Base-by-base conservation (phyloP, 495 filamentous ascomycete genomes). In the Talaromyces nanjingensis region DNA sequence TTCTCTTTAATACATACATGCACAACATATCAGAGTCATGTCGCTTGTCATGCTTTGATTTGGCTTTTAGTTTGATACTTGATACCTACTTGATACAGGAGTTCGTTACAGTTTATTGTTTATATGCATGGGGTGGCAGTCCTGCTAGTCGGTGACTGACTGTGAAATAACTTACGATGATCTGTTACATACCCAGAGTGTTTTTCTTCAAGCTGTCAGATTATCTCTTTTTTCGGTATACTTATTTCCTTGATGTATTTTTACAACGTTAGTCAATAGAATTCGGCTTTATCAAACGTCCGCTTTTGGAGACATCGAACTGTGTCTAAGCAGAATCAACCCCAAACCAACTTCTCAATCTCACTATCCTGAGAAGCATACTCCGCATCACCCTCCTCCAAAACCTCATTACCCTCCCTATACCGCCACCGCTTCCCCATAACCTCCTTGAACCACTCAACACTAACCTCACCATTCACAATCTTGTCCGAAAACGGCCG, bases 221-320 rank as follows among this genome's bases (percentile, higher is more conserved):
- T 49, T 49, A 18, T 49, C 45, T 18, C 16, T 24, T 24, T 42
- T 16, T 16, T 42, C 37, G 37, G 37, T 49, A 49, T 49, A 47
- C 7, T 49, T 49, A 20, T 49, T 49, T 49, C 7, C n/a, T 49
- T 27, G 1, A 49, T 49, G 45, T 49, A 49, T 49, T 49, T 49
- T 49, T 49, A 49, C 45, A 49, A 49, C 45, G n/a, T 49, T 49
- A 47, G 42, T 47, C 42, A 49, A 49, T 49, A 49, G 45, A 49
- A 49, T 20, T 49, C 45, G 18, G 45, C 45, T 49, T 24, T 47
- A 16, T 47, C n/a, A 18, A 6, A 47, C 34, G 12, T 39, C 3
- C 34, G 11, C 34, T 2, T 14, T 3, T 14, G 22, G 22, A 14
- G 34, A 14, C 12, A 47, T 18, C 7, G n/a, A 20, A 3, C 42